A percentile compares a stretch with the other conserved stretches of the same genome.
Evolutionary conservation across 495 filamentous ascomycete genomes (phyloP).

Genomic region (Aspergillus bridgeri): DNA sequence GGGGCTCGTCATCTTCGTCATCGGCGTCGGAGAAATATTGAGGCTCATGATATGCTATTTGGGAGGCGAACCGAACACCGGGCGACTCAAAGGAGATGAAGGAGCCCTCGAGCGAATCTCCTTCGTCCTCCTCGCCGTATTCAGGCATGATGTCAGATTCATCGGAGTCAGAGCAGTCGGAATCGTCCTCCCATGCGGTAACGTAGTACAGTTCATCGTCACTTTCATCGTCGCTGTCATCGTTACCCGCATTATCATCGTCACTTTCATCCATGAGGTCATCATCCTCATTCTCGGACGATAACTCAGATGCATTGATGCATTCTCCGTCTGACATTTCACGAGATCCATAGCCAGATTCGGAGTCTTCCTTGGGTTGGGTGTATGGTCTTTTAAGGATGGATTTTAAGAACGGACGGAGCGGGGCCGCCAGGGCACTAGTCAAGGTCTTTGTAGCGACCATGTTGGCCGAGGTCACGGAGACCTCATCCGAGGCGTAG

Average conservation of each 20-base stretch:
- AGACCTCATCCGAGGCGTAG: slow-evolving; percentile 45
- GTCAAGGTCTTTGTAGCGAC: slow-evolving; percentile 21
- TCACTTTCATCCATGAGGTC: slow-evolving; percentile 24
- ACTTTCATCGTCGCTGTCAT: slow-evolving; percentile 28
- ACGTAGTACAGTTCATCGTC: slow-evolving; percentile 35
- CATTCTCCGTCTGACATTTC: background rate
- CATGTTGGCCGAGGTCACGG: slow-evolving; percentile 33
- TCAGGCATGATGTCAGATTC: slow-evolving; percentile 30
- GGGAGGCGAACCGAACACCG: slow-evolving; percentile 36
- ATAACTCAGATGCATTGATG: background rate
- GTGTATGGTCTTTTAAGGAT: slow-evolving; percentile 39
- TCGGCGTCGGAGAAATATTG: slow-evolving; percentile 10
- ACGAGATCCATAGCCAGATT: slow-evolving; percentile 43
- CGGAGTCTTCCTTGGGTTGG: slow-evolving; percentile 28
- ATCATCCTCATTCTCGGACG: background rate
- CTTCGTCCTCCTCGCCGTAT: slow-evolving; percentile 30
- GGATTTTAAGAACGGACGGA: slow-evolving; percentile 34
- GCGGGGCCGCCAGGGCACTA: slow-evolving; percentile 14
- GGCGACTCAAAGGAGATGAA: slow-evolving; percentile 39
- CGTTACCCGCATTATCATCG: slow-evolving; percentile 32
- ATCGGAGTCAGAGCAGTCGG: background rate
- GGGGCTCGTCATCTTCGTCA: slow-evolving; percentile 24
- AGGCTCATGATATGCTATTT: slow-evolving; percentile 38
- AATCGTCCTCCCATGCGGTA: slow-evolving; percentile 32
- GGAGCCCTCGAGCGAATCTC: slow-evolving; percentile 38